Conservation (phyloP, 2,329 filamentous ascomycete species). For the Harringtonia lauricola region DNA sequence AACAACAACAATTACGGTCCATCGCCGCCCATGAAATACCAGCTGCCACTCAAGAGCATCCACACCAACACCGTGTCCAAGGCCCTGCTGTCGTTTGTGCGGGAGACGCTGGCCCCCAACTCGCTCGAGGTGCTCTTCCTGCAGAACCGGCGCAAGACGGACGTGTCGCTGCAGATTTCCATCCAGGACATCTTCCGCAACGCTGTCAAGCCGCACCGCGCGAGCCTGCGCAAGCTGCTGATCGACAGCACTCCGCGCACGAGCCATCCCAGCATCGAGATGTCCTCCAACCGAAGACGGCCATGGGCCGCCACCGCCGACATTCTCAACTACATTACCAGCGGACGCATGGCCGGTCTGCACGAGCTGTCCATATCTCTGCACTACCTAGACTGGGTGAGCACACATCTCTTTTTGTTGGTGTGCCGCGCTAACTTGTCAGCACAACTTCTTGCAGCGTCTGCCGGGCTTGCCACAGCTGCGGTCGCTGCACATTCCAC, state of each 20-base stretch:
- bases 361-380: constrained; percentile 62
- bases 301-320: constrained; percentile 63
- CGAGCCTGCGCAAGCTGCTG: constrained; percentile 61
- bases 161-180: constrained; percentile 39
- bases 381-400: constrained; percentile 69
- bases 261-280: constrained; percentile 24
- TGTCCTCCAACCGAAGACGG: constrained; percentile 41
- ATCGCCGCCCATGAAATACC: constrained; percentile 34
- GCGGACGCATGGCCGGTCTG: constrained; percentile 61
- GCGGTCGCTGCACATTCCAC: constrained; percentile 30
- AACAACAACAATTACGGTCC: not conserved
- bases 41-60: constrained; percentile 58
- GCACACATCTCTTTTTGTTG: constrained; percentile 16
- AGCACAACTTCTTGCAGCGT: constrained; percentile 71
- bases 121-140: constrained; percentile 70
- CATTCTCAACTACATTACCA: constrained; percentile 61
- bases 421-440: constrained; percentile 1
- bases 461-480: constrained; percentile 61
- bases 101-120: constrained; percentile 67
- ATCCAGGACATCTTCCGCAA: constrained; percentile 62
- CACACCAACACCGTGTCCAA: constrained; percentile 64
- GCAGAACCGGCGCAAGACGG: constrained; percentile 49
- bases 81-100: constrained; percentile 61
- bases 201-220: constrained; percentile 57
- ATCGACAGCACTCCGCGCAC: constrained; percentile 54